These are phyloP conservation scores for Termitomyces sp. DNA, from an alignment of 1,284 basidiomycete species.

Conservation along the genomic window DNA sequence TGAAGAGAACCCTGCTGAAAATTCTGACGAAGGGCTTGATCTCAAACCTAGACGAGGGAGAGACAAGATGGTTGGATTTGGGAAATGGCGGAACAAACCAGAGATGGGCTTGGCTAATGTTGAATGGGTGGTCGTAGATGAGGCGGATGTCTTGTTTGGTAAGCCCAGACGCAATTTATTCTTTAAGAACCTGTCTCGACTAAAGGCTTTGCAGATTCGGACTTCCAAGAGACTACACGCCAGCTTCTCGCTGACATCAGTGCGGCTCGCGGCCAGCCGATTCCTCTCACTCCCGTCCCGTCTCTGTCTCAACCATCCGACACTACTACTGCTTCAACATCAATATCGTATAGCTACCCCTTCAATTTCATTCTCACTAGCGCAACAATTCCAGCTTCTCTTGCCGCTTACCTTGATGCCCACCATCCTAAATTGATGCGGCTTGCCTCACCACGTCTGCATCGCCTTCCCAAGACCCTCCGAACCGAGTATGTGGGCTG, in stretches of 20 bases:
- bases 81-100: slow-evolving; percentile 35
- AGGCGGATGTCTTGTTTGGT: slow-evolving; percentile 89
- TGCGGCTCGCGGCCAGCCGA: slow-evolving; percentile 49
- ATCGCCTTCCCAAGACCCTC: slow-evolving; percentile 69
- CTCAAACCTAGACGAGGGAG: slow-evolving; percentile 26
- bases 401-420: slow-evolving; percentile 59
- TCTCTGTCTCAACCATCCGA: slow-evolving; percentile 10
- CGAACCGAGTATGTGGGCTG: slow-evolving; percentile 68
- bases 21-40: slow-evolving; percentile 19
- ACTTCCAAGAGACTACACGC: slow-evolving; percentile 71
- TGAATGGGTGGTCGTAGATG: slow-evolving; percentile 85
- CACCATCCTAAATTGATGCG: slow-evolving; percentile 59
- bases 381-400: slow-evolving; percentile 79
- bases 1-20: slow-evolving; percentile 22
- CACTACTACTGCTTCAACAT: slow-evolving; percentile 11
- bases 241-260: slow-evolving; percentile 65
- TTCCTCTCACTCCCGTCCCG: slow-evolving; percentile 27
- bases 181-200: neutral
- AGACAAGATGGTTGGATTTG: slow-evolving; percentile 29
- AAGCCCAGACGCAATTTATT: slow-evolving; percentile 19
- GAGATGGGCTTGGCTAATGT: slow-evolving; percentile 59
- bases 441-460: slow-evolving; percentile 74
- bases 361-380: slow-evolving; percentile 81
- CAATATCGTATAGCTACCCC: slow-evolving; percentile 45
- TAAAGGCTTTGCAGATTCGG: slow-evolving; percentile 48